A percentile compares a stretch with the other conserved stretches of the same genome.
Conservation (phyloP, 176 grass and related monocot species). For the Zoysia pacifica region DNA sequence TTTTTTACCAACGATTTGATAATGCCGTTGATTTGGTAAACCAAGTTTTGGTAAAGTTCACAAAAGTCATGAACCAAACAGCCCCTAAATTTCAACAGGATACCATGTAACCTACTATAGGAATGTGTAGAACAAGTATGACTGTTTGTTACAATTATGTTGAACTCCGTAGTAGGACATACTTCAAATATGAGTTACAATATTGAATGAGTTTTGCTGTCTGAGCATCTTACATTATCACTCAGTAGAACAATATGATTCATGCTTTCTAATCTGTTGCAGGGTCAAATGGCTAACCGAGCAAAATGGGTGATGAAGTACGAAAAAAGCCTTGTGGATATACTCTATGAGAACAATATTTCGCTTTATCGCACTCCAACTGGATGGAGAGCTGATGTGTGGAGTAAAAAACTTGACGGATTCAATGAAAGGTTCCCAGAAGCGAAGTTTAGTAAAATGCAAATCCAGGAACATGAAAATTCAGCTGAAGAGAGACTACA, state of each 20-base stretch:
- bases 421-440: constrained; percentile 51
- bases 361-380: constrained; percentile 44
- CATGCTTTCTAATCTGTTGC: constrained; percentile 2
- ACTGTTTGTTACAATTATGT: not conserved
- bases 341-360: constrained; percentile 51
- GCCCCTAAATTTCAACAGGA: not conserved
- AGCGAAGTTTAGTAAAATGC: constrained; percentile 53
- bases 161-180: not conserved
- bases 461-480: constrained; percentile 57
- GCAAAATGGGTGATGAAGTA: constrained; percentile 58
- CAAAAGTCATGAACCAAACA: no score
- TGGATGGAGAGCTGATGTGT: constrained; percentile 52
- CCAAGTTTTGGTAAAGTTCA: no score
- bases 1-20: no score
- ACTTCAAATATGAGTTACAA: not conserved
- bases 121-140: not conserved
- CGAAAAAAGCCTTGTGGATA: constrained; percentile 51
- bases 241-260: constrained; percentile 4
- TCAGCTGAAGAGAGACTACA: constrained; percentile 57
- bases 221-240: constrained; percentile 1
- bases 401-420: constrained; percentile 49
- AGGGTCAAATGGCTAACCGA: constrained; percentile 47
- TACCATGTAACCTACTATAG: not conserved
- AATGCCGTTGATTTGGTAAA: no score
- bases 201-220: not conserved